Base-by-base conservation (phyloP, 306 rosid species). In the Mimosa bimucronata region DNA sequence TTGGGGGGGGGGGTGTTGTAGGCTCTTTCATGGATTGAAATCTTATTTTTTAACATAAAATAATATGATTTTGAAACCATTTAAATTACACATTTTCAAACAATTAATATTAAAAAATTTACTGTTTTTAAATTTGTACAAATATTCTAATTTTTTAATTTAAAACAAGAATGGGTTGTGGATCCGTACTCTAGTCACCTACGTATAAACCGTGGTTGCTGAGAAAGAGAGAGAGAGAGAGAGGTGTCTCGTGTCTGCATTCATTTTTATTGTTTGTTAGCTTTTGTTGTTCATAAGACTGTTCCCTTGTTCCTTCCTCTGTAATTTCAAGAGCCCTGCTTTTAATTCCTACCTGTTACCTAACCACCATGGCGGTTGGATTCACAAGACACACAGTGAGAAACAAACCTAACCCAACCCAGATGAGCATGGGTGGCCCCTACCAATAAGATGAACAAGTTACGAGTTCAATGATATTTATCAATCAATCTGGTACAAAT, bases 341-440 rank as follows among this genome's bases (percentile, higher is more conserved):
- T 74, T 50, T 7, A 62, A 66, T 71, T 69, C 61, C 75, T 58
- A 58, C 46, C 10, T 0, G 46, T 9, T 8, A 10, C 12, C n/a
- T 44, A 5, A 16, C n/a, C 9, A 16, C 84, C 81, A 66, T 26
- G 70, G 71, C 76, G 75, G 42, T 55, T 60, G 37, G 57, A 38
- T 58, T 86, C 80, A 73, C 72, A 14, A 25, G 45, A 3, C 46
- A 16, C 41, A 10, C 64, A 9, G 34, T 16, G 46, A 74, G 42
- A 45, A 18, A 40, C 45, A 45, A 18, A 40, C 45, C 77, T 64
- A 25, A 42, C 58, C 10, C 25, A 19, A 45, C 18, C 50, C 50
- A 13, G 23, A 29, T 71, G 73, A 28, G 66, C 18, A 7, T 7
- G 37, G 18, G 18, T 7, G 37, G 18, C 37, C 76, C 80, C 76